A percentile compares a stretch with the other conserved stretches of the same genome.
Conservation (phyloP, 1,284 basidiomycete genomes). For the Ustilago hordei region DNA sequence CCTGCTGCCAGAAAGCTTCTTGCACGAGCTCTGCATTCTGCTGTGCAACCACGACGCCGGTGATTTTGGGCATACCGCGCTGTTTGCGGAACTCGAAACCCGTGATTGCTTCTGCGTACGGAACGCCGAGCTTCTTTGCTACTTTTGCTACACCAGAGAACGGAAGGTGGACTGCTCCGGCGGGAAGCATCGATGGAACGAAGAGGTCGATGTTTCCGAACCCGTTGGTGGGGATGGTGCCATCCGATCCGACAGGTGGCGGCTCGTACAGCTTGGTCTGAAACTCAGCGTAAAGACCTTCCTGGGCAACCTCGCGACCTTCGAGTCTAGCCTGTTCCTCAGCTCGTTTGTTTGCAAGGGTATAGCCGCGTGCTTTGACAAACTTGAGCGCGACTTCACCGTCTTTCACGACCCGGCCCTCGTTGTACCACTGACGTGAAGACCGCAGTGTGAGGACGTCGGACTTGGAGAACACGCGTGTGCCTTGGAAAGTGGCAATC, state of each 20-base stretch:
- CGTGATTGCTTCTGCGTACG: conserved; percentile 92
- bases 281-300: conserved; percentile 81
- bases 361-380: conserved; percentile 87
- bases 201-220: conserved; percentile 99
- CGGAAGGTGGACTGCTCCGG: conserved; percentile 86
- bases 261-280: conserved; percentile 90
- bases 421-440: conserved; percentile 93
- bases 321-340: conserved; percentile 78
- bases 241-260: conserved; percentile 80
- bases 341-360: conserved; percentile 83
- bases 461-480: conserved; percentile 88
- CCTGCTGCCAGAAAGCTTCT: conserved; percentile 87
- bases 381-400: conserved; percentile 88
- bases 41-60: conserved; percentile 86
- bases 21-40: conserved; percentile 82
- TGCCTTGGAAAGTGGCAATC: conserved; percentile 90
- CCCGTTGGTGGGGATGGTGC: conserved; percentile 90
- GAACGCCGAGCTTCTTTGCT: conserved; percentile 85
- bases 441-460: conserved; percentile 87
- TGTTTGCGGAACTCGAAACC: conserved; percentile 96
- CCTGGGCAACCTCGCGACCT: conserved; percentile 71
- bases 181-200: conserved; percentile 91
- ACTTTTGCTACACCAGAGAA: conserved; percentile 77
- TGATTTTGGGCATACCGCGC: conserved; percentile 83
- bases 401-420: conserved; percentile 80